Percentiles rank a stretch among this genome's conserved stretches.
These are phyloP conservation scores for Neonectria coccinea DNA, from an alignment of 2,329 filamentous ascomycete genomes.

Conservation along the genomic window DNA sequence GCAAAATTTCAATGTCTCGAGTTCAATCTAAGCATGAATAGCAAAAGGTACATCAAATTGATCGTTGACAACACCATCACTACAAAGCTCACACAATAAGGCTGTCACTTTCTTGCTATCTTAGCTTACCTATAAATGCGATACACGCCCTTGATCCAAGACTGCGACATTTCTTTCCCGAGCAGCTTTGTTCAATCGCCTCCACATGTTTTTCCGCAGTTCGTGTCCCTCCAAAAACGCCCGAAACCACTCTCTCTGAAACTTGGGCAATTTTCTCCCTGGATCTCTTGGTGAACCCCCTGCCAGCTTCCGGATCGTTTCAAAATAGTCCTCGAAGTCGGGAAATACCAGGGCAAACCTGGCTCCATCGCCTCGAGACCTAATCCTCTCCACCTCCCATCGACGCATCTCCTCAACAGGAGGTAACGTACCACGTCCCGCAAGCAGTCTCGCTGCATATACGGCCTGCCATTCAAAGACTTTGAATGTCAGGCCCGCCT, in stretches of 20 bases:
- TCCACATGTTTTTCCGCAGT: constrained; percentile 69
- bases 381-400: constrained; percentile 70
- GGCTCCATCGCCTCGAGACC: constrained; percentile 65
- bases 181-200: constrained; percentile 56
- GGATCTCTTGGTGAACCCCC: constrained; percentile 57
- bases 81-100: no score
- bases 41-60: background rate
- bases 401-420: constrained; percentile 58
- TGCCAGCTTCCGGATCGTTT: constrained; percentile 63
- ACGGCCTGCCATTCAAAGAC: constrained; percentile 77
- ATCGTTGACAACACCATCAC: no score
- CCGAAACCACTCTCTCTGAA: constrained; percentile 59
- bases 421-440: constrained; percentile 65
- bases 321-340: constrained; percentile 74
- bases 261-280: constrained; percentile 61
- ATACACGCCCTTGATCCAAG: background rate
- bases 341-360: constrained; percentile 69
- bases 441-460: constrained; percentile 67
- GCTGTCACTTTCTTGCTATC: no score
- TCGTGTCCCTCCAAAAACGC: constrained; percentile 67
- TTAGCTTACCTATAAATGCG: background rate
- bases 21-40: background rate
- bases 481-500: constrained; percentile 72
- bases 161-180: background rate
- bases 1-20: background rate